Conservation (phyloP, 208 protist species). For the Crithidia acanthocephali region DNA sequence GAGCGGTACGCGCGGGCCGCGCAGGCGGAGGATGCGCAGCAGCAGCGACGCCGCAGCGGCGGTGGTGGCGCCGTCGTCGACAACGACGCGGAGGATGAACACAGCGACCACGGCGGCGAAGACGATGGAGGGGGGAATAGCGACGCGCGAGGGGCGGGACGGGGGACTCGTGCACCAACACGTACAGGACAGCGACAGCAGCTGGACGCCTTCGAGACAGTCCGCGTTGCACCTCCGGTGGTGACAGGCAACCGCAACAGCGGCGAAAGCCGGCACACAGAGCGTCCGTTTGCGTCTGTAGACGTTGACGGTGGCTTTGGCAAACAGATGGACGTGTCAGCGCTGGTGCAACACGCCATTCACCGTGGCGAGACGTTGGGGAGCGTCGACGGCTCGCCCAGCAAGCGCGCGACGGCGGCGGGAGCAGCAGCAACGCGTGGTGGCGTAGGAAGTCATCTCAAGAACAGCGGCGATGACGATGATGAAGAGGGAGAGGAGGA, state of each 20-base stretch:
- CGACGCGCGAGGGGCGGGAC: neutral
- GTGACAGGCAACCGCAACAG: neutral
- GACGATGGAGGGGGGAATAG: constrained; percentile 16
- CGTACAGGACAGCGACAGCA: neutral
- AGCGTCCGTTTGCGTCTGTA: neutral
- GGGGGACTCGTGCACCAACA: neutral
- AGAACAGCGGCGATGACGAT: neutral
- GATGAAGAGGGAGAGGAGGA: constrained; percentile 49
- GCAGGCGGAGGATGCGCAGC: constrained; percentile 36
- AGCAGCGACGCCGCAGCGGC: constrained; percentile 18
- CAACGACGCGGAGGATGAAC: no score
- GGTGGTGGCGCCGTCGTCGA: no score
- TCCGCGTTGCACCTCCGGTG: constrained; percentile 14
- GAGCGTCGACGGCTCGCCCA: neutral
- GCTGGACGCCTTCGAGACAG: constrained; percentile 27
- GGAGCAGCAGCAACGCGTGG: neutral
- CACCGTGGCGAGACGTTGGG: neutral
- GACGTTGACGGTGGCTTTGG: constrained; percentile 9
- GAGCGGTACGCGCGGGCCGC: constrained; percentile 56
- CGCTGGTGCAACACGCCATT: constrained; percentile 28
- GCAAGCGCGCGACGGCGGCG: neutral
- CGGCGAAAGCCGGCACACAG: neutral
- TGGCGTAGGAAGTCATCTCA: neutral
- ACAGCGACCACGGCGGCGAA: constrained; percentile 14
- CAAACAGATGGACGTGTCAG: constrained; percentile 4